Evolutionary conservation across 495 filamentous ascomycete species (phyloP).

Genomic region (Cryomyces minteri): DNA sequence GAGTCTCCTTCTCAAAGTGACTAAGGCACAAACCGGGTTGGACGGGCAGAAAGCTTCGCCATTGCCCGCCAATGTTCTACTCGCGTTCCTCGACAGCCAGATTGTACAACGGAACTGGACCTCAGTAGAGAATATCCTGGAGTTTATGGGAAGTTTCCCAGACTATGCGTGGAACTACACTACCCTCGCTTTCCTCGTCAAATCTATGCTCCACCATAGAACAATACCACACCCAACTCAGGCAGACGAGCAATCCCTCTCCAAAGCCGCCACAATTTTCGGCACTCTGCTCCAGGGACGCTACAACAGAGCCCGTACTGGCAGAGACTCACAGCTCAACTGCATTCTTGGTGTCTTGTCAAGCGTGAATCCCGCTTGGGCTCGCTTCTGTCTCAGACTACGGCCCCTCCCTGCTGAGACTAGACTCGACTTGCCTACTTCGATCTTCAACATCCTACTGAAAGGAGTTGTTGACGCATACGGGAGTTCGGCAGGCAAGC

Average conservation of each 20-base stretch:
- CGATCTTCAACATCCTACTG: slow-evolving; percentile 30
- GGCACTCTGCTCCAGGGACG: neutral
- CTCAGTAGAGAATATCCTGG: slow-evolving; percentile 24
- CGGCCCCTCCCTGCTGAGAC: neutral
- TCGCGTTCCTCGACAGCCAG: slow-evolving; percentile 30
- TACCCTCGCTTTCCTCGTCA: slow-evolving; percentile 12
- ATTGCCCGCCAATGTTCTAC: slow-evolving; percentile 23
- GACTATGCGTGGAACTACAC: slow-evolving; percentile 5
- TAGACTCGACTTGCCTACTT: neutral
- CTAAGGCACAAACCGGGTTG: slow-evolving; percentile 5
- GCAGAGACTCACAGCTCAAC: neutral
- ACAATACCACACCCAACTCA: neutral
- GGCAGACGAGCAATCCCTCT: neutral
- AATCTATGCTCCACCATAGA: slow-evolving; percentile 7
- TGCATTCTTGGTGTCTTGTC: neutral
- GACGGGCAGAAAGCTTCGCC: neutral
- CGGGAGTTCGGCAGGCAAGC: slow-evolving; percentile 24
- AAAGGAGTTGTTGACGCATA: slow-evolving; percentile 27
- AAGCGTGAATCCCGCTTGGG: neutral
- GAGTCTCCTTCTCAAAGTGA: slow-evolving; percentile 26
- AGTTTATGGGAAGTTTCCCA: slow-evolving; percentile 20
- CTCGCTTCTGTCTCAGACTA: slow-evolving; percentile 2
- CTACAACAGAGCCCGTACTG: neutral
- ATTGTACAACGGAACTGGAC: slow-evolving; percentile 29
- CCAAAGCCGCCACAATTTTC: neutral